Percentiles rank a stretch among this genome's conserved stretches.
Conservation (phyloP, 768 basidiomycete species). For the Macrolepiota fuliginosa region DNA sequence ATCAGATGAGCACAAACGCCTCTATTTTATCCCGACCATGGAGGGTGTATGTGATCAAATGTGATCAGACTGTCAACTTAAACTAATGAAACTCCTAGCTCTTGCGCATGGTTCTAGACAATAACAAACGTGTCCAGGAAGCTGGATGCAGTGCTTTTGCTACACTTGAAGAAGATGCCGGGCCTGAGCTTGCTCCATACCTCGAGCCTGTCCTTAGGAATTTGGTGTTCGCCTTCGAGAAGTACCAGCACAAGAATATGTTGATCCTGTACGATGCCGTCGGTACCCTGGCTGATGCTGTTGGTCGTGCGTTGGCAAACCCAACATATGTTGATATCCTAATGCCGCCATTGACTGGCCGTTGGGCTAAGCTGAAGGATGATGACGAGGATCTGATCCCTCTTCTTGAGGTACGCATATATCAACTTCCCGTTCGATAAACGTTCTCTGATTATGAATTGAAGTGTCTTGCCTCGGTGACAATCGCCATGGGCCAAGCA, state of each 20-base stretch:
- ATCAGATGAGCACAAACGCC: constrained; percentile 84
- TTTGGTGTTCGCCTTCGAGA: constrained; percentile 93
- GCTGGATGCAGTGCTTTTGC: constrained; percentile 99
- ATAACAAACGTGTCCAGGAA: constrained; percentile 99
- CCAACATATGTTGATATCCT: constrained; percentile 88
- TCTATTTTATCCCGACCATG: constrained; percentile 95
- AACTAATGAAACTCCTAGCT: constrained; percentile 50
- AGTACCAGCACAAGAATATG: constrained; percentile 99
- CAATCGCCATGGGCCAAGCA: constrained; percentile 89
- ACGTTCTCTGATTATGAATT: constrained; percentile 6
- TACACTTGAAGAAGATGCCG: constrained; percentile 97
- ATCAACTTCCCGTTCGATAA: not conserved
- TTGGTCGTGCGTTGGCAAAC: constrained; percentile 84
- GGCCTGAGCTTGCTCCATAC: constrained; percentile 83
- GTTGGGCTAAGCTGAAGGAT: constrained; percentile 90
- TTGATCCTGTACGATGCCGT: constrained; percentile 99
- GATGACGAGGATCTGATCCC: constrained; percentile 93
- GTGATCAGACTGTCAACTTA: constrained; percentile 5
- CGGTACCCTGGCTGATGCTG: constrained; percentile 95
- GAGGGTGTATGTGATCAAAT: constrained; percentile 69
- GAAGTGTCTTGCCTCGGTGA: constrained; percentile 95
- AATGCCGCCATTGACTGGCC: constrained; percentile 90
- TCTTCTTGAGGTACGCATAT: constrained; percentile 76
- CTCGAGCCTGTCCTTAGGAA: constrained; percentile 94
- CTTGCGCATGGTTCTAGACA: constrained; percentile 94